phyloP scores from a whole-genome alignment of 441 rosid species.

The Lagerstroemia fauriei region DNA sequence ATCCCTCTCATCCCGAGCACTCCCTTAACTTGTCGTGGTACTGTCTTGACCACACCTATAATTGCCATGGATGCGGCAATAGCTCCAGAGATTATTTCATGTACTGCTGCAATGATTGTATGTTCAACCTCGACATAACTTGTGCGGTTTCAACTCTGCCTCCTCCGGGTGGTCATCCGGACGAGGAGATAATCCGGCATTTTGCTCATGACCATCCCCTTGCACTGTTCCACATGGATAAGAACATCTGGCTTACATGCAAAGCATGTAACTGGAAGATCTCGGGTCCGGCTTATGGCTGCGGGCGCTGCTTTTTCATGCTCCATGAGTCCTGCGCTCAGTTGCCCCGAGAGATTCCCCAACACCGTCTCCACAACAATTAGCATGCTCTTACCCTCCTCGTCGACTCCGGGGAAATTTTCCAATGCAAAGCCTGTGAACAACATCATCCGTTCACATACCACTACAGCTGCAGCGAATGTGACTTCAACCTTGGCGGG shows the following conservation, averaged over 20 bases:
- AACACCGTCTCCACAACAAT: background rate
- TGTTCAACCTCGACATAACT: too few species aligned
- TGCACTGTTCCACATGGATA: too few species aligned
- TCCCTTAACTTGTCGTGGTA: too few species aligned
- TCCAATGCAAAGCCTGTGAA: background rate
- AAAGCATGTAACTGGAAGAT: background rate
- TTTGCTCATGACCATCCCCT: too few species aligned
- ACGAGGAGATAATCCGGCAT: too few species aligned
- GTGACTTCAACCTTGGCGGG: background rate
- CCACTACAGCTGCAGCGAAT: background rate
- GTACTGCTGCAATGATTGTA: too few species aligned
- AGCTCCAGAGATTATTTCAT: too few species aligned
- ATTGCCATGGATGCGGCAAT: too few species aligned
- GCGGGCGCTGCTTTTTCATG: background rate
- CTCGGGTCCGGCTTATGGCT: background rate
- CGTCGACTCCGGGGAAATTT: background rate
- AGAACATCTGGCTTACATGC: background rate
- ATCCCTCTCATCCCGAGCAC: too few species aligned
- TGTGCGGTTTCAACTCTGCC: too few species aligned
- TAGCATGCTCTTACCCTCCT: background rate
- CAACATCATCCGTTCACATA: background rate
- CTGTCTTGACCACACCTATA: too few species aligned
- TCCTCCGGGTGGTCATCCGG: too few species aligned
- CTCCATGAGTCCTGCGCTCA: background rate
- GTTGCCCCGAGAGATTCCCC: background rate